Evolutionary conservation across 345 rosid species (phyloP).

Genomic region (Salix exigua): DNA sequence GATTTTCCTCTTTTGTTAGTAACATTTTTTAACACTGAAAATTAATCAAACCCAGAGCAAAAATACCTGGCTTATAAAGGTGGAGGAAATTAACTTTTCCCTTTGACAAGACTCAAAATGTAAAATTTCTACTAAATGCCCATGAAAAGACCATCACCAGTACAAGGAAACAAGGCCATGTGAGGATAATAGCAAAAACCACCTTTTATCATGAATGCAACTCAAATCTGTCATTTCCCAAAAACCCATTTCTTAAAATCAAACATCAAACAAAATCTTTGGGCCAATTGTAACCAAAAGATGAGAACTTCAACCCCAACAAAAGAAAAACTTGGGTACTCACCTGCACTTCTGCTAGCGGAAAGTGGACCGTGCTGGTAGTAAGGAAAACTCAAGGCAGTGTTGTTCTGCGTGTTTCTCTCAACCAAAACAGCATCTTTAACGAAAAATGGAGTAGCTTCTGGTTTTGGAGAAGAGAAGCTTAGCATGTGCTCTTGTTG

Average conservation of each 20-base stretch:
- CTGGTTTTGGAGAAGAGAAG: conserved; percentile 49
- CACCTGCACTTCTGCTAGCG: conserved; percentile 42
- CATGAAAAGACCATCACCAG: conserved; percentile 21
- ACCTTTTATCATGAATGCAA: conserved; percentile 7
- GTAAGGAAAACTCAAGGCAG: conserved; percentile 25
- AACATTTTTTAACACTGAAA: background rate
- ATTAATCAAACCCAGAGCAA: conserved; percentile 6
- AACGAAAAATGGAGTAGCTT: conserved; percentile 25
- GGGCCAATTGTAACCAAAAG: background rate
- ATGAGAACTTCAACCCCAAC: background rate
- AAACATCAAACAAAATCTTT: conserved; percentile 1
- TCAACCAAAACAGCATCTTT: conserved; percentile 31
- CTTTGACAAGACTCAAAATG: conserved; percentile 18
- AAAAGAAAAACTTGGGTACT: background rate
- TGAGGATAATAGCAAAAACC: background rate
- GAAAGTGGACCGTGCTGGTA: conserved; percentile 23
- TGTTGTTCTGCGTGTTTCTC: conserved; percentile 25
- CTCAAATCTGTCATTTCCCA: conserved; percentile 7
- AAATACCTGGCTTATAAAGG: background rate
- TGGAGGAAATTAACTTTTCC: background rate
- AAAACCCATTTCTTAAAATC: conserved; percentile 21
- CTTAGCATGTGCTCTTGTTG: conserved; percentile 51
- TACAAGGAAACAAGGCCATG: background rate
- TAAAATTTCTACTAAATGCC: conserved; percentile 8
- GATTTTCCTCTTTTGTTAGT: conserved; percentile 3